These are phyloP conservation scores for Diplodia sapinea DNA, from an alignment of 2,329 filamentous ascomycete species.

Conservation along the genomic window DNA sequence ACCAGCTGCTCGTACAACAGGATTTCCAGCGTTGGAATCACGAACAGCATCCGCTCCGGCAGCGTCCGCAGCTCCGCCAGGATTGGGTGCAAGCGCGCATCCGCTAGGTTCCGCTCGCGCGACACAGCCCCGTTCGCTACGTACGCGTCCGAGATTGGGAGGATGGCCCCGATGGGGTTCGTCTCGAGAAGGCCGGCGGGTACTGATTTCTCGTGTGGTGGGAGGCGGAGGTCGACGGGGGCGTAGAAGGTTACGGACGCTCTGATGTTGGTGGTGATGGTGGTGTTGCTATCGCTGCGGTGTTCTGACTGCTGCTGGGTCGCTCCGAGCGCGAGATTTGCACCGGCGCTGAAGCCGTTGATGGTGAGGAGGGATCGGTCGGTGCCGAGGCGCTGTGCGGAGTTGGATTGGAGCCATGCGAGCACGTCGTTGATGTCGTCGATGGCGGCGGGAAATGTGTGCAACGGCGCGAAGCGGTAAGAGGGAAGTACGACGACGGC, in stretches of 20 bases:
- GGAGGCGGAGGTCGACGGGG: conserved; percentile 34
- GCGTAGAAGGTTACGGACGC: conserved; percentile 49
- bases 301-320: conserved; percentile 22
- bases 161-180: neutral
- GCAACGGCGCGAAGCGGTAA: conserved; percentile 52
- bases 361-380: conserved; percentile 52
- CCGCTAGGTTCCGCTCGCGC: conserved; percentile 4
- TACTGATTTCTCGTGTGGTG: neutral
- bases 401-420: conserved; percentile 42
- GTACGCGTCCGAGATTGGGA: conserved; percentile 53
- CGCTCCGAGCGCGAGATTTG: conserved; percentile 50
- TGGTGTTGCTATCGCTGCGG: too few relatives aligned
- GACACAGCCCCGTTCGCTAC: conserved; percentile 38
- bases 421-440: conserved; percentile 55
- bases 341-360: conserved; percentile 54
- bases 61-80: conserved; percentile 45
- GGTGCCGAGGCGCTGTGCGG: conserved; percentile 38
- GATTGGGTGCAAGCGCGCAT: conserved; percentile 47
- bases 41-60: conserved; percentile 49
- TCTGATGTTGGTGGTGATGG: conserved; percentile 31
- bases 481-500: conserved; percentile 49
- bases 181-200: neutral
- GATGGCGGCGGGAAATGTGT: conserved; percentile 50
- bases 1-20: conserved; percentile 49
- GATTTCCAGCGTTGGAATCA: conserved; percentile 52